Base-by-base conservation (phyloP, 306 rosid species). In the Astragalus membranaceus region DNA sequence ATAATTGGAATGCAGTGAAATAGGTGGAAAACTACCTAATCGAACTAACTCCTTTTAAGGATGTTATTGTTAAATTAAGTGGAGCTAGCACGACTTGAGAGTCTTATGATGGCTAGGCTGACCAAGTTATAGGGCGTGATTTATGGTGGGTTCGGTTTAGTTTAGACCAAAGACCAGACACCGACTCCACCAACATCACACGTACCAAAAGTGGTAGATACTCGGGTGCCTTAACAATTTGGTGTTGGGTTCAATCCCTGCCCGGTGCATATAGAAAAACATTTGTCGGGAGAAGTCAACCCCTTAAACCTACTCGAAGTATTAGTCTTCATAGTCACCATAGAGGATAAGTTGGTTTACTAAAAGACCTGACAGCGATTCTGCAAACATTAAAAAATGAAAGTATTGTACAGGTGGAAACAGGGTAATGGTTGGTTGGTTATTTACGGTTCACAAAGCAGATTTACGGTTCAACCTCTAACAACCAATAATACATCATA, bases 61-160 rank as follows among this genome's bases (percentile, higher is more conserved):
- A n/a, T n/a, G n/a, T n/a, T n/a, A n/a, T n/a, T n/a, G n/a, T n/a
- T n/a, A n/a, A n/a, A 71, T 48, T 3, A 17, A 49, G 82, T 68
- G 82, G 82, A 73, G 30, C 2, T 26, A 35, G 33, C 33, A 68
- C 43, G 73, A 67, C 37, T 39, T 78, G 14, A 39, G 49, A 20
- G n/a, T 55, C 29, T 1, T 54, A 72, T 81, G 74, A 84, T 81
- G 72, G 33, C 14, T 36, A 6, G 6, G 78, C 47, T 79, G 86
- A 85, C 82, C 48, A 71, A 76, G 42, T 54, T 77, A 33, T n/a
- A 37, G 49, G 17, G 51, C 44, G 47, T 50, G 43, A 29, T 62
- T 78, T 46, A 33, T 81, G 75, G 88, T 60, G 48, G 33, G 57
- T 75, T 72, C 11, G 76, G 70, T 85, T 75, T 64, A 37, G 33